Evolutionary conservation across 345 rosid species (phyloP).

Genomic region (Odontarrhena argentea): DNA sequence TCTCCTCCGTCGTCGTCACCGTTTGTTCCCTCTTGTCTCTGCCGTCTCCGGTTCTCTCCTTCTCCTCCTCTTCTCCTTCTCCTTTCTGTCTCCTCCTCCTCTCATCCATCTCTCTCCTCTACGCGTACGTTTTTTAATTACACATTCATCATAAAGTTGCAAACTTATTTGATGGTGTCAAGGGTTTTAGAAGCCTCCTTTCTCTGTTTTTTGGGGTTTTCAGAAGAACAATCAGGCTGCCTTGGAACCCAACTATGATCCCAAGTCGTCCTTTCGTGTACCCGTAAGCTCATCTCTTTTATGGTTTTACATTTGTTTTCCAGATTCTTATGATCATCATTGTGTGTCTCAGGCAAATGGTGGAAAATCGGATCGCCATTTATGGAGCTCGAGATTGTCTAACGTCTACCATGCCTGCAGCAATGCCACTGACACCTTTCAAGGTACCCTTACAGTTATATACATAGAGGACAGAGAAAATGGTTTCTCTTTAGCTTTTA

Average conservation of each 20-base stretch:
- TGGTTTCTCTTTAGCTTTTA: neutral
- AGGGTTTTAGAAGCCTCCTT: neutral
- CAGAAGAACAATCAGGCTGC: slow-evolving; percentile 41
- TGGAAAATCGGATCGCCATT: slow-evolving; percentile 51
- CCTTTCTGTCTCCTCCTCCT: slow-evolving; percentile 55
- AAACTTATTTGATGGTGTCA: no score
- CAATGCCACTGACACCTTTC: slow-evolving; percentile 59
- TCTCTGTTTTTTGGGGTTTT: slow-evolving; percentile 24
- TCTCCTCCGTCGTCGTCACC: slow-evolving; percentile 57
- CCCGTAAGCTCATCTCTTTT: slow-evolving; percentile 51
- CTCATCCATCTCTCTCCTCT: slow-evolving; percentile 35
- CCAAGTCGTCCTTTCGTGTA: slow-evolving; percentile 43
- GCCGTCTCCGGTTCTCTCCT: slow-evolving; percentile 62
- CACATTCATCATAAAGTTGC: neutral
- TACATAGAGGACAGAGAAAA: neutral
- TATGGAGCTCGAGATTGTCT: slow-evolving; percentile 71
- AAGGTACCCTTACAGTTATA: slow-evolving; percentile 37
- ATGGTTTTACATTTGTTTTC: neutral
- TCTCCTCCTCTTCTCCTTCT: slow-evolving; percentile 54
- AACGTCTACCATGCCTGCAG: slow-evolving; percentile 77
- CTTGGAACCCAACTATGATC: slow-evolving; percentile 35
- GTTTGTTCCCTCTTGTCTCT: slow-evolving; percentile 61
- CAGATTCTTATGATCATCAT: neutral
- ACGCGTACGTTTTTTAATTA: slow-evolving; percentile 24
- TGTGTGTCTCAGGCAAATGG: slow-evolving; percentile 49